These are phyloP conservation scores for Urochloa ruziziensis DNA, from an alignment of 176 grass and related monocot species.

Conservation along the genomic window DNA sequence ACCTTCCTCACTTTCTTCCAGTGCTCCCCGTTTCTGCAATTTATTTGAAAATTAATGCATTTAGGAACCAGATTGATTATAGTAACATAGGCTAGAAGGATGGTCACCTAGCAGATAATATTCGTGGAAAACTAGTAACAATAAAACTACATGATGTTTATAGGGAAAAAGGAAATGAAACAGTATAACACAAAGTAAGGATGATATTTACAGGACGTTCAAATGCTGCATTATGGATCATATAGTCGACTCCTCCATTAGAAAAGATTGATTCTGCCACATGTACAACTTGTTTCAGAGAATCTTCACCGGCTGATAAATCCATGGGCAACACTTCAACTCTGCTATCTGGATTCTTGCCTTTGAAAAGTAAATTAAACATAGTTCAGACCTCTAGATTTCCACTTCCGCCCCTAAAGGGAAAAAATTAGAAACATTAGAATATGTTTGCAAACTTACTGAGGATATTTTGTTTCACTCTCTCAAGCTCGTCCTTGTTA, in stretches of 20 bases:
- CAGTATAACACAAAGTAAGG: background rate
- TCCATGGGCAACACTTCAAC: conserved; percentile 96
- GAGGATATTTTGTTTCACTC: conserved; percentile 71
- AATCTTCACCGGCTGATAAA: conserved; percentile 79
- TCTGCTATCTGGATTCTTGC: conserved; percentile 52
- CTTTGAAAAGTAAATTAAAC: conserved; percentile 36
- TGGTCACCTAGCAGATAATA: background rate
- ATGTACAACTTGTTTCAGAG: conserved; percentile 61
- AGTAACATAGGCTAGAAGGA: background rate
- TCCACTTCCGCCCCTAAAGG: background rate
- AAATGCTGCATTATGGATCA: conserved; percentile 96
- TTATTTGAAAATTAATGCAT: conserved; percentile 26
- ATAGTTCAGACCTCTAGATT: background rate
- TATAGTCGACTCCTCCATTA: conserved; percentile 74
- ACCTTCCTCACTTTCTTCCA: conserved; percentile 91
- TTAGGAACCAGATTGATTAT: background rate
- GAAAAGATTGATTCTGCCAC: conserved; percentile 88
- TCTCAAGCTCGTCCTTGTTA: conserved; percentile 67
- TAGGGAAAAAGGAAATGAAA: background rate
- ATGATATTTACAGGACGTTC: conserved; percentile 62
- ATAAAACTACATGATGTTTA: background rate
- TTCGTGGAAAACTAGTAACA: background rate
- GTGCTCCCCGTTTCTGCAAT: conserved; percentile 69
- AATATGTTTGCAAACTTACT: conserved; percentile 53
- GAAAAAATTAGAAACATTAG: background rate